These are phyloP conservation scores for Aureobasidium sp. DNA, from an alignment of 2,329 filamentous ascomycete genomes.

Conservation along the genomic window DNA sequence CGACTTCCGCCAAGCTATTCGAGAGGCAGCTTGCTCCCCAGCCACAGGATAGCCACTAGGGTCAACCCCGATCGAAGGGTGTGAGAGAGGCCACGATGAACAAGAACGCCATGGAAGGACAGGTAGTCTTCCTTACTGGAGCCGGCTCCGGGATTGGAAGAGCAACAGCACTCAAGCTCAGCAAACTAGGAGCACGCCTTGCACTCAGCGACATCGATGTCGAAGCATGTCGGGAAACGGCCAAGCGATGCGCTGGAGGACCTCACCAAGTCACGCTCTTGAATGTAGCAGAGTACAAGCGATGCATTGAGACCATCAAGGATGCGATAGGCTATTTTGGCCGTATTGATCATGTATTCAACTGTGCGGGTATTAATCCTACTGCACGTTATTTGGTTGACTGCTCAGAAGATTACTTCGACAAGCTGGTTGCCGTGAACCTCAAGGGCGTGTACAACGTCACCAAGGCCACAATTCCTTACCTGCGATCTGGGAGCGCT, in stretches of 20 bases:
- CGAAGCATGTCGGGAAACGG: conserved; percentile 26
- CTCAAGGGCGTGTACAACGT: conserved; percentile 36
- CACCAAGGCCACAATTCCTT: conserved; percentile 35
- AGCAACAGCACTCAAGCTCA: conserved; percentile 39
- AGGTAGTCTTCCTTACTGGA: conserved; percentile 28
- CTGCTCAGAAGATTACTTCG: conserved; percentile 39
- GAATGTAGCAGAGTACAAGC: conserved; percentile 25
- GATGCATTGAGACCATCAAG: conserved; percentile 23
- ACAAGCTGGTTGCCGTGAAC: conserved; percentile 34
- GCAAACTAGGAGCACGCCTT: conserved; percentile 36
- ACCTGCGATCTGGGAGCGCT: conserved; percentile 29
- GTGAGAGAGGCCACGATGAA: background rate
- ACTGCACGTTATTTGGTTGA: conserved; percentile 29
- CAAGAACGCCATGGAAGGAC: conserved; percentile 18
- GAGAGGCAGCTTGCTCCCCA: background rate
- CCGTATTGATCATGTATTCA: conserved; percentile 37
- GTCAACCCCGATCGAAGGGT: background rate
- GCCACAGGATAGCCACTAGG: background rate
- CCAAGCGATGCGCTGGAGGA: conserved; percentile 23
- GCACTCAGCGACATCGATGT: conserved; percentile 36
- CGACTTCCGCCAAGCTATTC: background rate
- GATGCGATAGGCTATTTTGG: conserved; percentile 29
- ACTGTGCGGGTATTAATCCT: conserved; percentile 35
- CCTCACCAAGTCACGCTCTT: conserved; percentile 32
- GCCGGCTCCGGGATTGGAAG: conserved; percentile 36